Conservation (phyloP, 164 flowering plant species). For the Nelumbo lutea region DNA sequence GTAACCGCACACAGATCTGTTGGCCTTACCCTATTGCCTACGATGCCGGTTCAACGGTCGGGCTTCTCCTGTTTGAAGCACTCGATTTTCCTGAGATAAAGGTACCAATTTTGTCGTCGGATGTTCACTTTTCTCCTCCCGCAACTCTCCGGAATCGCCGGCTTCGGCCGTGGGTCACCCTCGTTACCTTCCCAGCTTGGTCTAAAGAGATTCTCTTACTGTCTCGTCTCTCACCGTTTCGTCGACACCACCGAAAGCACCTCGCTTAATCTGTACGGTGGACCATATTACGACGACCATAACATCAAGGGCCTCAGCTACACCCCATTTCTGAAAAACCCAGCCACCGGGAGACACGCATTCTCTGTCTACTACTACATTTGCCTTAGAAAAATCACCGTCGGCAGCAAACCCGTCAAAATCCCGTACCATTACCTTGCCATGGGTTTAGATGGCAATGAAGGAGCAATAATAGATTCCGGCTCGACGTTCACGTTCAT, state of each 20-base stretch:
- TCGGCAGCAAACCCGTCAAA: conserved; percentile 50
- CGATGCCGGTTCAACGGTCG: conserved; percentile 52
- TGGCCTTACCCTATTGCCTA: conserved; percentile 43
- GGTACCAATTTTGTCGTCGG: conserved; percentile 41
- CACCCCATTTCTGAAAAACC: conserved; percentile 59
- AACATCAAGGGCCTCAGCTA: conserved; percentile 34
- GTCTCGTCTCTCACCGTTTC: conserved; percentile 58
- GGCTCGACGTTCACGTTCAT: conserved; percentile 77
- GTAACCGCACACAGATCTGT: conserved; percentile 41
- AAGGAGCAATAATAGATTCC: conserved; percentile 75
- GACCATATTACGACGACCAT: conserved; percentile 18
- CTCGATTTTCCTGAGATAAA: conserved; percentile 24
- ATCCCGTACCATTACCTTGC: conserved; percentile 44
- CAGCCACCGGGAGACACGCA: conserved; percentile 19
- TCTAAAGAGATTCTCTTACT: conserved; percentile 46
- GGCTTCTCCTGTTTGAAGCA: conserved; percentile 41
- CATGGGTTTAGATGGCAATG: conserved; percentile 50
- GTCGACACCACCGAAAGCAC: conserved; percentile 45
- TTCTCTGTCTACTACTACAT: conserved; percentile 61
- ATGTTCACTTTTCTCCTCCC: conserved; percentile 48
- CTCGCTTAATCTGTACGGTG: conserved; percentile 35
- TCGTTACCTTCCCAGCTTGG: conserved; percentile 56
- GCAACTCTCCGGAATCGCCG: conserved; percentile 55
- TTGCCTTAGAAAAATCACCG: conserved; percentile 39
- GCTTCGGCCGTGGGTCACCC: conserved; percentile 52